Conservation (phyloP, 441 rosid species). For the Monsonia emarginata region DNA sequence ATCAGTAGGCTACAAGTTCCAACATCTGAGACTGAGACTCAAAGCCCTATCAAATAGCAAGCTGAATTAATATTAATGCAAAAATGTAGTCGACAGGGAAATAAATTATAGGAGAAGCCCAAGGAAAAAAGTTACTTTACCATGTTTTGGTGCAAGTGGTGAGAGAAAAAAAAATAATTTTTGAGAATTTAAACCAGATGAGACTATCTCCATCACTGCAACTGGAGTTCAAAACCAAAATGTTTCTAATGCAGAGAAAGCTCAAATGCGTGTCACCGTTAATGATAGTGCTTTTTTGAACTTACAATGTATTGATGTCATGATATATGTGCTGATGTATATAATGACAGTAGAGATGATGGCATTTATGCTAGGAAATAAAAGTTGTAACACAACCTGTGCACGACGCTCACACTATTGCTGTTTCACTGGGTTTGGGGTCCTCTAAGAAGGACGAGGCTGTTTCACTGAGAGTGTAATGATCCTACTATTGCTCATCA, state of each 20-base stretch:
- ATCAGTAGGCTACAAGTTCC: not conserved
- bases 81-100: not conserved
- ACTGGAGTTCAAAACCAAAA: too few species aligned
- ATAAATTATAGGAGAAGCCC: conserved; percentile 4
- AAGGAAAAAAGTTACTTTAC: not conserved
- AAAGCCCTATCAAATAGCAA: not conserved
- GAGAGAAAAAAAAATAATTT: too few species aligned
- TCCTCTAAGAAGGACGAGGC: not conserved
- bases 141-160: too few species aligned
- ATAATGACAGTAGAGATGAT: too few species aligned
- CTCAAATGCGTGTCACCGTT: not conserved
- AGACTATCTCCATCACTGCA: too few species aligned
- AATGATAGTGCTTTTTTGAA: too few species aligned
- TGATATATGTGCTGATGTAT: not conserved
- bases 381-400: too few species aligned
- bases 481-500: too few species aligned
- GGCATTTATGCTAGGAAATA: too few species aligned
- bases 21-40: not conserved
- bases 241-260: not conserved
- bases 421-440: too few species aligned
- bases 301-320: not conserved
- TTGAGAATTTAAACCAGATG: too few species aligned
- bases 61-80: not conserved
- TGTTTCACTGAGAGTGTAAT: not conserved
- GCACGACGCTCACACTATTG: too few species aligned